A percentile compares a stretch with the other conserved stretches of the same genome.
These are phyloP conservation scores for Dactylellina leptospora DNA, from an alignment of 2,329 filamentous ascomycete genomes.

Conservation along the genomic window DNA sequence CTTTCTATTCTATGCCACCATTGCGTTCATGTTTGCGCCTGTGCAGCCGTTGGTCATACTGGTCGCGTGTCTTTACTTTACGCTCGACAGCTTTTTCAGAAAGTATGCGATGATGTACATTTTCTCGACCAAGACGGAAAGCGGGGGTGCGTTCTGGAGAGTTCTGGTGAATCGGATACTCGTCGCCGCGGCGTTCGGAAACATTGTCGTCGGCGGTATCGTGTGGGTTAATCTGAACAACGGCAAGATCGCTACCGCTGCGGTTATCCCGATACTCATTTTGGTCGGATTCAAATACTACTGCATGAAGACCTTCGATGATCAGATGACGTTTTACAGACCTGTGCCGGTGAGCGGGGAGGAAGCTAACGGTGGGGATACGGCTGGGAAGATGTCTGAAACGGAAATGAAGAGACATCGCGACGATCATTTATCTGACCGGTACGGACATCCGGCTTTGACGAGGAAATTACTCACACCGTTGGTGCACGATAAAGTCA, in stretches of 20 bases:
- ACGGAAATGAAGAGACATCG: conserved; percentile 59
- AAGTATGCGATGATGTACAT: conserved; percentile 95
- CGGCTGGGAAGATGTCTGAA: conserved; percentile 59
- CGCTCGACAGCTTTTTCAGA: conserved; percentile 85
- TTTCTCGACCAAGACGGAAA: conserved; percentile 96
- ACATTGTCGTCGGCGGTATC: conserved; percentile 79
- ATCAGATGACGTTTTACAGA: conserved; percentile 62
- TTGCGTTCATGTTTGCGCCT: conserved; percentile 82
- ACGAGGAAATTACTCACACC: conserved; percentile 90
- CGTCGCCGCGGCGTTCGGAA: conserved; percentile 79
- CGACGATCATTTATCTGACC: conserved; percentile 75
- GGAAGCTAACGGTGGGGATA: conserved; percentile 56
- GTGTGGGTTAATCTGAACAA: conserved; percentile 75
- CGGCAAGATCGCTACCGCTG: conserved; percentile 67
- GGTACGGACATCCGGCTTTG: conserved; percentile 89
- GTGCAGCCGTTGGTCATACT: conserved; percentile 88
- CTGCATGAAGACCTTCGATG: conserved; percentile 59
- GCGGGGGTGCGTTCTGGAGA: conserved; percentile 91
- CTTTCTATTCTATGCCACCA: conserved; percentile 91
- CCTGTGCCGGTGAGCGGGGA: conserved; percentile 47
- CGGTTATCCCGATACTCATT: conserved; percentile 77
- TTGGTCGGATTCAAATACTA: conserved; percentile 79
- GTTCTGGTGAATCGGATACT: conserved; percentile 91
- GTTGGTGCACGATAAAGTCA: conserved; percentile 92
- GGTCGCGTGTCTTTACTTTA: conserved; percentile 88